Evolutionary conservation across 2,329 filamentous ascomycete genomes (phyloP).

Genomic region (Pestalotiopsis sp.): DNA sequence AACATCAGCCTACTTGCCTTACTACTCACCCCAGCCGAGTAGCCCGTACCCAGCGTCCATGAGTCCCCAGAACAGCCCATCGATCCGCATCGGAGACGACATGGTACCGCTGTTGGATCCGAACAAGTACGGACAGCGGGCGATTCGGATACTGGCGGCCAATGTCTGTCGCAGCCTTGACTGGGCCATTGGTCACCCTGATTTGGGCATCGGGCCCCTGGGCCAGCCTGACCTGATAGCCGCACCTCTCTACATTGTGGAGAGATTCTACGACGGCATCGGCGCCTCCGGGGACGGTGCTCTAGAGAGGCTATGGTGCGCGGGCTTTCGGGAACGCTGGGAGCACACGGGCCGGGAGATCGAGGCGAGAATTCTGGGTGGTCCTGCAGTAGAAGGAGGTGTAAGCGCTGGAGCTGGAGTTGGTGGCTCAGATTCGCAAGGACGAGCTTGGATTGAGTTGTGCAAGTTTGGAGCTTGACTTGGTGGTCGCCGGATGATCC

Average conservation of each 20-base stretch:
- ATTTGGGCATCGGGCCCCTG: not conserved
- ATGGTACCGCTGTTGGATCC: slow-evolving; percentile 42
- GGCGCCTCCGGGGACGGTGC: slow-evolving; percentile 22
- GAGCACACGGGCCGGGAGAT: slow-evolving; percentile 22
- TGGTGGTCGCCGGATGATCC: not conserved
- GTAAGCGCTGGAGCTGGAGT: not conserved
- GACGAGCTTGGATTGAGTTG: slow-evolving; percentile 26
- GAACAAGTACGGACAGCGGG: slow-evolving; percentile 39
- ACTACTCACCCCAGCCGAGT: not conserved
- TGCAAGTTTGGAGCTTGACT: slow-evolving; percentile 21
- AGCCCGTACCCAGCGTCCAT: not conserved
- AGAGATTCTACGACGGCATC: slow-evolving; percentile 25
- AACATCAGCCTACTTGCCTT: not conserved
- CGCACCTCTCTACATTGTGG: slow-evolving; percentile 28
- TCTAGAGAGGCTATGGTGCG: slow-evolving; percentile 27
- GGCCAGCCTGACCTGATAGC: slow-evolving; percentile 29
- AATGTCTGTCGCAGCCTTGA: slow-evolving; percentile 55
- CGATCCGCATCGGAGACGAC: slow-evolving; percentile 17
- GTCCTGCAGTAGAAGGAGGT: not conserved
- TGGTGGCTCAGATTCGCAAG: not conserved
- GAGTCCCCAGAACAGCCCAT: slow-evolving; percentile 24
- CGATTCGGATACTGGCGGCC: slow-evolving; percentile 45
- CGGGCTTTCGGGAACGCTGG: slow-evolving; percentile 22
- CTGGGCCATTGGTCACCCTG: slow-evolving; percentile 39
- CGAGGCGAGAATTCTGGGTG: not conserved